Evolutionary conservation across 2,329 filamentous ascomycete genomes (phyloP), one percentile per base, ranked within the genome.

Genomic region (Cladosporium sphaerospermum): DNA sequence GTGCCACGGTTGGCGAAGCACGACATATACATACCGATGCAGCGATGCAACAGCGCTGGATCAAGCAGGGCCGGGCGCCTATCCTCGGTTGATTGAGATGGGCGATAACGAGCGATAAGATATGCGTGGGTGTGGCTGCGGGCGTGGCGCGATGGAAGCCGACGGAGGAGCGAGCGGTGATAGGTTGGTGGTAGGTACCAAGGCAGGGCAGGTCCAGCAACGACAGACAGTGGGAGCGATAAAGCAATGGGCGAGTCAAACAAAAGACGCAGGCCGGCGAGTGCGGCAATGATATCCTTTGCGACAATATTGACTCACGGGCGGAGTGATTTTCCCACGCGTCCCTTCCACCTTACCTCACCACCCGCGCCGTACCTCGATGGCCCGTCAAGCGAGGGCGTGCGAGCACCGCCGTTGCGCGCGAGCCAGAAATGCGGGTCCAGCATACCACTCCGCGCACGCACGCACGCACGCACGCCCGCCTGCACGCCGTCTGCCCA

Each of bases 371-470:
- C 3, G 23, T 51, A 51, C 48, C 48, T 51, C 48, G 48, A 51
- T 51, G 48, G 48, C 48, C 48, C 28, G 36, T n/a, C 16, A 13
- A 16, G 7, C 40, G 40, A 51, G 44, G 48, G 48, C 48, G 48
- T 51, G 48, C 48, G 48, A n/a, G 13, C 48, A 43, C 33, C 28
- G 31, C 48, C 48, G 48, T 51, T 51, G 48, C 44, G 48, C 9
- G 48, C 48, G 42, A 51, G 48, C 31, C 48, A 51, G 40, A 44
- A 44, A 31, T 44, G 39, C 44, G 48, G 48, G 48, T 36, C 48
- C 23, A 8, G 1, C 33, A 11, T 11, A n/a, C 34, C 33, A 28
- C 23, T 28, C 34, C 16, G 36, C 36, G 36, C 37, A 18, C n/a
- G 36, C 48, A 51, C 31, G 36, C 48, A 51, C 31, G 40, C 43